Base-by-base conservation (phyloP, 257 asterid genomes). In the Solanum microdontum region DNA sequence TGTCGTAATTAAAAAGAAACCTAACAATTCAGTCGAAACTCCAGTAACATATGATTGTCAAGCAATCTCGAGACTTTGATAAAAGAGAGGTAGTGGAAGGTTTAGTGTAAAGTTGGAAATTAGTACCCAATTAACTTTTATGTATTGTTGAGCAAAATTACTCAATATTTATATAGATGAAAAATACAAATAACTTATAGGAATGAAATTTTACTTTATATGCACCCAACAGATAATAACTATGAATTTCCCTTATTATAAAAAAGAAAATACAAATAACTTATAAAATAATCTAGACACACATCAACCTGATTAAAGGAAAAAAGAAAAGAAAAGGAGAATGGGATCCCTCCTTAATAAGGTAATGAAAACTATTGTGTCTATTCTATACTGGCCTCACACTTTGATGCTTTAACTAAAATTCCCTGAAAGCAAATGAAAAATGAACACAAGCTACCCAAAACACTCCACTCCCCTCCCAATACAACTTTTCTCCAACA, bases 391-490 rank as follows among this genome's bases (percentile, higher is more conserved):
- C 28, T 79, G 68, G 43, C 51, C 79, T 70, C 80, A 45, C 21
- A n/a, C 26, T 79, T n/a, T 36, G 30, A 7, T 62, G 74, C 88
- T 28, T 68, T 77, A 83, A 24, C 43, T 28, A 77, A 55, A 36
- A 17, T 32, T 73, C 34, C 43, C n/a, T 39, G 51, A 1, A 45
- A 43, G 82, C 19, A 26, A 69, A 68, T 23, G 51, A 75, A 84
- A 84, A 87, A 80, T 69, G 62, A 82, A 62, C 87, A 36, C 86
- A 14, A 28, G 11, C 73, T 75, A 91, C 69, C 75, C 93, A 32
- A 92, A 90, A 68, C 88, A 94, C 32, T 86, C 93, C 87, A 86
- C 82, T 85, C 30, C 90, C 69, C 77, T 91, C 60, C 96, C 96
- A 60, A 32, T 83, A 79, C 91, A 82, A 43, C 26, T 87, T 43